phyloP scores from a whole-genome alignment of 2,329 filamentous ascomycete species.

The Cladobotryum protrusum region DNA sequence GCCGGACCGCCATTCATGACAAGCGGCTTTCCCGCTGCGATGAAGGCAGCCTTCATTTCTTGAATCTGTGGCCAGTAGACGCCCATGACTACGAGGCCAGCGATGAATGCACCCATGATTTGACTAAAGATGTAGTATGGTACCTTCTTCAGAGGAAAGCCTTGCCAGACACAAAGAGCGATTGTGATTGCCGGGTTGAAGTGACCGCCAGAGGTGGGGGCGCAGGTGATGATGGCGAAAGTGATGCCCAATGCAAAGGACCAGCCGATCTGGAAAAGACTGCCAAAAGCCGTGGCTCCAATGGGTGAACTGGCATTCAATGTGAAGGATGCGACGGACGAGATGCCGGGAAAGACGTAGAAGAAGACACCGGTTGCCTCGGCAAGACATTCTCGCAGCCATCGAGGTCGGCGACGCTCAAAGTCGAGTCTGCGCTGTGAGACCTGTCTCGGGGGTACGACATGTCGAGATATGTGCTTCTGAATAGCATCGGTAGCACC shows the following conservation, averaged over 20 bases:
- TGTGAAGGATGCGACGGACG: conserved; percentile 46
- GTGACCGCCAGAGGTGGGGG: conserved; percentile 47
- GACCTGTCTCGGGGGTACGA: conserved; percentile 43
- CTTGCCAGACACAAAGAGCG: conserved; percentile 45
- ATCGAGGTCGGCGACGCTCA: conserved; percentile 45
- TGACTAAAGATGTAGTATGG: conserved; percentile 52
- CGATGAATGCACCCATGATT: conserved; percentile 50
- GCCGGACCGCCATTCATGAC: conserved; percentile 42
- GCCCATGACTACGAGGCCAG: conserved; percentile 47
- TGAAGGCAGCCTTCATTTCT: conserved; percentile 26
- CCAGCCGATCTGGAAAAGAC: conserved; percentile 48
- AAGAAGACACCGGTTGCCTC: conserved; percentile 54
- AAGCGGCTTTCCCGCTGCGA: conserved; percentile 27
- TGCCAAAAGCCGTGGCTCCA: conserved; percentile 31
- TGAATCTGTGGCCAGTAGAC: conserved; percentile 47
- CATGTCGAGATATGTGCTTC: conserved; percentile 42
- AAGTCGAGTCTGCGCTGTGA: conserved; percentile 49
- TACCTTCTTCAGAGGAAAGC: conserved; percentile 53
- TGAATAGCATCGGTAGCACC: conserved; percentile 49
- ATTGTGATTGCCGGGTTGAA: conserved; percentile 48
- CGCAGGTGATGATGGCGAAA: conserved; percentile 53
- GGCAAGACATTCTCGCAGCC: conserved; percentile 48
- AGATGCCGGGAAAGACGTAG: conserved; percentile 48
- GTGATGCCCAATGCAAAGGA: conserved; percentile 52
- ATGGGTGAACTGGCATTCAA: conserved; percentile 36